These are phyloP conservation scores for Hypoxylon sp. DNA, from an alignment of 2,329 filamentous ascomycete genomes.

Conservation along the genomic window DNA sequence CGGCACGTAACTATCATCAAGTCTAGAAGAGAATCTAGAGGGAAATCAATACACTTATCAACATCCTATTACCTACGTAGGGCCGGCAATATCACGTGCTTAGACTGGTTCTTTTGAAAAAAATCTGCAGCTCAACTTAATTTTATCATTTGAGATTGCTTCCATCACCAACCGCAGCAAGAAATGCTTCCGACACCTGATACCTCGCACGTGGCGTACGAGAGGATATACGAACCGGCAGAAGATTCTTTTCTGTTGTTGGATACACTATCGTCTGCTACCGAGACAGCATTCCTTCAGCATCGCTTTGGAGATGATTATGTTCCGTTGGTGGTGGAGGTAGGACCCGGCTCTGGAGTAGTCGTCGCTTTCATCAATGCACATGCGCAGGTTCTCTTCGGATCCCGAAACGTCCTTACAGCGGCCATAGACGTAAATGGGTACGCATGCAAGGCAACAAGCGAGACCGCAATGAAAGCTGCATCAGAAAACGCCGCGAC, in stretches of 20 bases:
- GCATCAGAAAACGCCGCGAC: constrained; percentile 54
- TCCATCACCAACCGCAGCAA: constrained; percentile 13
- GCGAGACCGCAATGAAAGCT: constrained; percentile 74
- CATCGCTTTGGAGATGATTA: constrained; percentile 66
- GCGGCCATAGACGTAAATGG: constrained; percentile 87
- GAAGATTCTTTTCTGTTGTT: constrained; percentile 97
- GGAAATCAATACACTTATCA: constrained; percentile 24
- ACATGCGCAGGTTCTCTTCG: constrained; percentile 80
- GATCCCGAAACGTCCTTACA: constrained; percentile 76
- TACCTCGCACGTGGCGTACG: constrained; percentile 90
- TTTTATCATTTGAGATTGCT: constrained; percentile 13
- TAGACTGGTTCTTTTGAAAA: constrained; percentile 23
- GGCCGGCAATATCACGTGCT: constrained; percentile 41
- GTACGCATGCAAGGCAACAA: constrained; percentile 84
- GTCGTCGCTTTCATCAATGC: constrained; percentile 91
- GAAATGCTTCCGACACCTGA: constrained; percentile 92
- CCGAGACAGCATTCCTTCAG: constrained; percentile 78
- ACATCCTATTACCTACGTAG: constrained; percentile 16
- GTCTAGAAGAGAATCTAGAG: not conserved
- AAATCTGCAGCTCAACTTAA: constrained; percentile 21
- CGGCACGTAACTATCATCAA: not conserved
- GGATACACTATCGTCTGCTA: constrained; percentile 83
- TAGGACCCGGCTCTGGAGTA: constrained; percentile 93
- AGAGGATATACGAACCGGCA: constrained; percentile 92
- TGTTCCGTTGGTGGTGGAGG: constrained; percentile 80